These are phyloP conservation scores for Ustilago bromivora DNA, from an alignment of 1,284 basidiomycete genomes.

Conservation along the genomic window DNA sequence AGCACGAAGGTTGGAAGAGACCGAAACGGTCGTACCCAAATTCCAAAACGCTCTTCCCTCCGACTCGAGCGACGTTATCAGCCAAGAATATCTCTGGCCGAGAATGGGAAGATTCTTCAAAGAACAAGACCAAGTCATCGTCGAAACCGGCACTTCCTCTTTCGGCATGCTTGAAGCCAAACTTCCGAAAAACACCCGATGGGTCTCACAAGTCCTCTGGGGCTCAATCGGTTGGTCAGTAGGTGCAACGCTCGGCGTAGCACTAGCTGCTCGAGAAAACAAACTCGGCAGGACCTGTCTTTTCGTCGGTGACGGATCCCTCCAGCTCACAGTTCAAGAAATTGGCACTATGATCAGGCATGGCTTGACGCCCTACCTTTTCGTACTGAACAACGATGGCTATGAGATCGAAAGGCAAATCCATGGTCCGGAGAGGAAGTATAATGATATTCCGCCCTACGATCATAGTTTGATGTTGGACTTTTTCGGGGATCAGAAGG, in stretches of 20 bases:
- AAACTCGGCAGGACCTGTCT: slow-evolving; percentile 77
- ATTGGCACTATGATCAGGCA: slow-evolving; percentile 81
- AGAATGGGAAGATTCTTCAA: slow-evolving; percentile 82
- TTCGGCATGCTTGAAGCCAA: slow-evolving; percentile 50
- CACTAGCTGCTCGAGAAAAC: slow-evolving; percentile 81
- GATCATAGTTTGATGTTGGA: slow-evolving; percentile 52
- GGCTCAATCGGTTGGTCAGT: slow-evolving; percentile 89
- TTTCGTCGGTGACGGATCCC: slow-evolving; percentile 79
- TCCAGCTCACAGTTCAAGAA: slow-evolving; percentile 73
- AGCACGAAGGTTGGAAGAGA: slow-evolving; percentile 19
- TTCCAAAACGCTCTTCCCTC: slow-evolving; percentile 42
- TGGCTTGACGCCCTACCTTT: slow-evolving; percentile 80
- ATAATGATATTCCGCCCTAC: slow-evolving; percentile 62
- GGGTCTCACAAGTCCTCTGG: slow-evolving; percentile 76
- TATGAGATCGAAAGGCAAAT: slow-evolving; percentile 81
- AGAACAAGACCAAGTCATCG: slow-evolving; percentile 67
- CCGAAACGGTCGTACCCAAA: slow-evolving; percentile 30
- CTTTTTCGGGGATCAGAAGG: slow-evolving; percentile 51
- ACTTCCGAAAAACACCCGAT: slow-evolving; percentile 55
- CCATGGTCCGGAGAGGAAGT: slow-evolving; percentile 75
- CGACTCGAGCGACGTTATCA: slow-evolving; percentile 21
- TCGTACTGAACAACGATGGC: slow-evolving; percentile 89
- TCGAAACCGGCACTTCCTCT: slow-evolving; percentile 62
- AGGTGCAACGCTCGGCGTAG: slow-evolving; percentile 78
- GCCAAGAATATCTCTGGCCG: slow-evolving; percentile 79